Conservation (phyloP, 331 rosid genomes). For the Arachis monticola region DNA sequence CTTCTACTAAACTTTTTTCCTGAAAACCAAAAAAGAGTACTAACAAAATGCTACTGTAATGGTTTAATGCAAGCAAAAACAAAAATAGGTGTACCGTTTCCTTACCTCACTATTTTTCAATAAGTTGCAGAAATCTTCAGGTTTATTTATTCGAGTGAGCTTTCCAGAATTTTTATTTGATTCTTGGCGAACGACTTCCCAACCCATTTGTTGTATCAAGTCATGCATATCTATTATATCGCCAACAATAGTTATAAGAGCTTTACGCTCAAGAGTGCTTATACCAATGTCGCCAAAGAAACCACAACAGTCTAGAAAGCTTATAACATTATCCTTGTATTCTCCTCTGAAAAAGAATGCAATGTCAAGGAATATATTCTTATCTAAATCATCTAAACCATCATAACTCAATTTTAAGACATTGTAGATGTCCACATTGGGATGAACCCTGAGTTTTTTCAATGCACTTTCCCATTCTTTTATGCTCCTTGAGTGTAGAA, state of each 20-base stretch:
- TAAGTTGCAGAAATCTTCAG: neutral
- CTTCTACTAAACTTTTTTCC: slow-evolving; percentile 40
- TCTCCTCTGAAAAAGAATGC: slow-evolving; percentile 2
- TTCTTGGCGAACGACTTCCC: slow-evolving; percentile 26
- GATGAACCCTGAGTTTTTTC: neutral
- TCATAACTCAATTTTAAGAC: slow-evolving; percentile 30
- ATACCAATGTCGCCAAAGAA: slow-evolving; percentile 7
- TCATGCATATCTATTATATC: slow-evolving; percentile 10
- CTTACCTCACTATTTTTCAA: slow-evolving; percentile 17
- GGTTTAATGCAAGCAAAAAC: too few species aligned
- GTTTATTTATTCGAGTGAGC: slow-evolving; percentile 22
- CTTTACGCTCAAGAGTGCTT: neutral
- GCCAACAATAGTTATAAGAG: slow-evolving; percentile 6
- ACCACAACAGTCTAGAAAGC: slow-evolving; percentile 2
- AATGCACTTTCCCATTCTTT: slow-evolving; percentile 3
- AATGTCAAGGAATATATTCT: slow-evolving; percentile 28
- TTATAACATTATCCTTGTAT: neutral
- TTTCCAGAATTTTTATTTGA: slow-evolving; percentile 6
- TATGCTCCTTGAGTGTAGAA: neutral
- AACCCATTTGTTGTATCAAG: slow-evolving; percentile 33
- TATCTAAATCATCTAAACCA: slow-evolving; percentile 25
- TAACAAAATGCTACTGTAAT: too few species aligned
- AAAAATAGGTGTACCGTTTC: neutral
- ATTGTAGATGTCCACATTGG: neutral
- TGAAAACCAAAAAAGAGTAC: neutral